Conservation (phyloP, 305 asterid species). For the Ilex paraguariensis region DNA sequence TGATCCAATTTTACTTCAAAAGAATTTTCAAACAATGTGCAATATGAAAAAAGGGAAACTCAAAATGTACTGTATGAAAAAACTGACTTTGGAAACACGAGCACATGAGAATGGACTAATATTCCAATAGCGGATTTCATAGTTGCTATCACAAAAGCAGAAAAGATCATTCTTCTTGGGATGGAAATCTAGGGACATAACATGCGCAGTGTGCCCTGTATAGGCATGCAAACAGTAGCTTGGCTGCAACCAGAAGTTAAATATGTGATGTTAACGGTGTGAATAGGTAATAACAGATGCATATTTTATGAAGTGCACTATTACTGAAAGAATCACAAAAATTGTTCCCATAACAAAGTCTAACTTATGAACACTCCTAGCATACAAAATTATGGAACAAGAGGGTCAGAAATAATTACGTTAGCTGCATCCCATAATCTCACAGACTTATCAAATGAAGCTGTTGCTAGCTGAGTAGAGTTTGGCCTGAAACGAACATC, state of each 20-base stretch:
- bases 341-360: no score
- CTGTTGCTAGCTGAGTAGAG: slow-evolving; percentile 86
- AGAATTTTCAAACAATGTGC: background rate
- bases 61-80: slow-evolving; percentile 4
- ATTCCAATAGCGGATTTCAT: slow-evolving; percentile 87
- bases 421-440: slow-evolving; percentile 97
- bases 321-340: no score
- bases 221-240: slow-evolving; percentile 78
- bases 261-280: no score
- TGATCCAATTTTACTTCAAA: slow-evolving; percentile 8
- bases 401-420: slow-evolving; percentile 35
- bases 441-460: slow-evolving; percentile 92
- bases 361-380: no score
- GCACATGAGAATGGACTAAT: slow-evolving; percentile 61
- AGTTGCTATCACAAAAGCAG: slow-evolving; percentile 82
- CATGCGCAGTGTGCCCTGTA: slow-evolving; percentile 65
- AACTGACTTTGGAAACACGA: slow-evolving; percentile 75
- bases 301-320: no score
- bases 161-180: slow-evolving; percentile 90
- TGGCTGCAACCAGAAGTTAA: slow-evolving; percentile 57
- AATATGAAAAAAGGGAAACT: background rate
- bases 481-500: slow-evolving; percentile 96
- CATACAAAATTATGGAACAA: background rate
- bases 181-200: slow-evolving; percentile 93
- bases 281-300: no score